Percentiles rank a stretch among this genome's conserved stretches.
Evolutionary conservation across 257 asterid genomes (phyloP).

Genomic region (Verbena officinalis): DNA sequence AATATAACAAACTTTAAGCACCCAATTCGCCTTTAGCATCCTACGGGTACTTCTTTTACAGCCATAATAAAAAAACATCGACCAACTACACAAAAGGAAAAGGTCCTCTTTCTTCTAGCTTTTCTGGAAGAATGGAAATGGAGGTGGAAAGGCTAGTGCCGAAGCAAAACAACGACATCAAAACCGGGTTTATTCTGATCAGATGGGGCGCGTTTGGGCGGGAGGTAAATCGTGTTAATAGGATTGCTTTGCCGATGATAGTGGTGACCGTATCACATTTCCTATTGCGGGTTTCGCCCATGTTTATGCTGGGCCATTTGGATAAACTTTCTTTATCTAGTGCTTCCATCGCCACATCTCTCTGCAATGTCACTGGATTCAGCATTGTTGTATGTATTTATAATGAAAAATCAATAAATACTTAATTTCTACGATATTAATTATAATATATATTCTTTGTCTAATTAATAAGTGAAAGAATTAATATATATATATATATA

Average conservation of each 20-base stretch:
- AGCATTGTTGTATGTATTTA: conserved; percentile 41
- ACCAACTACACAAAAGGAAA: too few species aligned
- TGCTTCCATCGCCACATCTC: conserved; percentile 64
- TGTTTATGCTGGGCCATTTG: conserved; percentile 63
- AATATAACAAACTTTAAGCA: too few species aligned
- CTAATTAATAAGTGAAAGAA: too few species aligned
- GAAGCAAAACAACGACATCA: conserved; percentile 5
- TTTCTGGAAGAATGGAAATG: neutral
- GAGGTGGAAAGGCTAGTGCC: neutral
- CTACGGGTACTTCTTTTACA: too few species aligned
- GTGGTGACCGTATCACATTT: conserved; percentile 48
- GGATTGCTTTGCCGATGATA: conserved; percentile 57
- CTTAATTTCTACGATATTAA: neutral
- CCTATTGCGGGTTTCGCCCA: conserved; percentile 46
- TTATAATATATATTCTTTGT: neutral
- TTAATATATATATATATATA: too few species aligned
- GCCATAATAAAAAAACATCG: too few species aligned
- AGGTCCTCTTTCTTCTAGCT: neutral
- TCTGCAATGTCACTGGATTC: conserved; percentile 60
- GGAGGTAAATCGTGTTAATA: conserved; percentile 43
- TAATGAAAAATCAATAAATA: too few species aligned
- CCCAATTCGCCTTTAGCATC: too few species aligned
- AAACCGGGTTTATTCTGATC: neutral
- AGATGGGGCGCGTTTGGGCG: conserved; percentile 23
- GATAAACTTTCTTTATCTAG: conserved; percentile 54